Conservation (phyloP, 371 early-diverging fungal genomes). For the Mucor circinelloides region DNA sequence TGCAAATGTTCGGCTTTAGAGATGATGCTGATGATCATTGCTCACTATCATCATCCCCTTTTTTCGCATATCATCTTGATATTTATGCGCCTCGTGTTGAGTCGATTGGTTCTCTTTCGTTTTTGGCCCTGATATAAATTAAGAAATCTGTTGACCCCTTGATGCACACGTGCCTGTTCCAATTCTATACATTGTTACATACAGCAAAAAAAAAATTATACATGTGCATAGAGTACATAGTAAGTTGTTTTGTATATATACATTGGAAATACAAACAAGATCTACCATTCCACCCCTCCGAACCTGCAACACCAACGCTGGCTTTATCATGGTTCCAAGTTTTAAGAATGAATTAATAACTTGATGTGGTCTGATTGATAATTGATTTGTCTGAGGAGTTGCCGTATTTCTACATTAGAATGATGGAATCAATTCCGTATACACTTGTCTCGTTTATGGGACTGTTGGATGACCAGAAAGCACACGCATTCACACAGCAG, state of each 20-base stretch:
- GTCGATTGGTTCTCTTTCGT: slow-evolving; percentile 8
- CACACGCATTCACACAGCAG: neutral
- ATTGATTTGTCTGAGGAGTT: neutral
- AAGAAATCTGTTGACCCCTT: neutral
- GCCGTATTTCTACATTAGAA: neutral
- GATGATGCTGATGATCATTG: neutral
- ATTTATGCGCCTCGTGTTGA: slow-evolving; percentile 10
- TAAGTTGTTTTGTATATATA: neutral
- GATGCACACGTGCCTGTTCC: slow-evolving; percentile 3
- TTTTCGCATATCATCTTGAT: neutral
- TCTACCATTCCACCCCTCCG: neutral
- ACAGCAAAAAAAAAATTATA: neutral
- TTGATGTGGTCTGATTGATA: slow-evolving; percentile 8
- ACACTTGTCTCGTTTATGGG: neutral
- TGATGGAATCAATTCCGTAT: neutral
- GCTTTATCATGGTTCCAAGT: no score
- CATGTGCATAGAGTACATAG: neutral
- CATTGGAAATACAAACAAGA: neutral
- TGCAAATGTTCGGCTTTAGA: neutral
- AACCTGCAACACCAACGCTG: no score
- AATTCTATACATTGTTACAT: slow-evolving; percentile 2
- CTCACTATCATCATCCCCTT: neutral
- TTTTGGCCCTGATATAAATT: neutral
- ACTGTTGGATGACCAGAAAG: neutral
- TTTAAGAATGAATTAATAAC: neutral